Base-by-base conservation (phyloP, 73 alveolate genomes). In the Symbiodinium pilosum region DNA sequence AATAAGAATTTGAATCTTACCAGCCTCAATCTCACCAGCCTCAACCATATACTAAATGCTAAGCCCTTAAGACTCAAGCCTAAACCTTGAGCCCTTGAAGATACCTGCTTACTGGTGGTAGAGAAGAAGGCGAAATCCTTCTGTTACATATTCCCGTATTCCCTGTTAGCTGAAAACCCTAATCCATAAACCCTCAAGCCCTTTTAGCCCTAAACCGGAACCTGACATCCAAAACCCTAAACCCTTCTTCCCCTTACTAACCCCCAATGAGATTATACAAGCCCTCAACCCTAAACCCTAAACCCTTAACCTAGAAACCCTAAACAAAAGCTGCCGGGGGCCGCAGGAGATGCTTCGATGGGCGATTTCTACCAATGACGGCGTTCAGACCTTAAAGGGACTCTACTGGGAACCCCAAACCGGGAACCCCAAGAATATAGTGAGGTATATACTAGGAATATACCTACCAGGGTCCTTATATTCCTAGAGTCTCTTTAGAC, bases 331-430 rank as follows among this genome's bases (percentile, higher is more conserved):
- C 9, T 6, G 39, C 21, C 83, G 14, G 39, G 21, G 11, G 6
- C 93, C 30, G 1, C 42, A 91, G 97, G 97, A 91, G 68, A 91
- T 91, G 97, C 77, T 91, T 24, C 97, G 97, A n/a, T 91, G 97
- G 97, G 97, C 97, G 7, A 75, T 43, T 41, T 91, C 97, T 40
- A 91, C 97, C n/a, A 68, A 69, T 28, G 97, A 91, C 71, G 97
- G 97, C 54, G 97, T 30, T 41, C 41, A 88, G 91, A 83, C 41
- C 77, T 20, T 56, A 7, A 64, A 24, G 77, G 77, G 77, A 8
- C 32, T 56, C 9, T 32, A 56, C 73, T 32, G 34, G 3, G 32
- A 56, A 56, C 73, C 73, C 73, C 21, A 56, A 56, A 56, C 73
- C 73, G 34, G 9, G 0, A 36, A 20, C 59, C 59, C 59, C 14